These are phyloP conservation scores for Phytophthora litchii DNA, from an alignment of 352 stramenopile species.

Conservation along the genomic window DNA sequence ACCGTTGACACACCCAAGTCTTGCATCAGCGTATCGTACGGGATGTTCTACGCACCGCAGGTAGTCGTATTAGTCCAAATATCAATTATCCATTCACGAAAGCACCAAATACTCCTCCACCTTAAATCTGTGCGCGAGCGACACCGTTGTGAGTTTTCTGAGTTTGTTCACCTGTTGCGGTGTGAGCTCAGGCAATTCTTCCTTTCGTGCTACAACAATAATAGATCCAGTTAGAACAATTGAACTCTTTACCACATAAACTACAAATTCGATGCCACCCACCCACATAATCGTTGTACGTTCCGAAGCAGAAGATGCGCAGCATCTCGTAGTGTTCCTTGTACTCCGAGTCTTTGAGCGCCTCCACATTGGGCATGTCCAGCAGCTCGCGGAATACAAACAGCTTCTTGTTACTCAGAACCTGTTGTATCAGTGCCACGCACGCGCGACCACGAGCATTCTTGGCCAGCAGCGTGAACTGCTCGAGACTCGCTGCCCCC, in stretches of 20 bases:
- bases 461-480: conserved; percentile 94
- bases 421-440: conserved; percentile 92
- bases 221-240: conserved; percentile 1
- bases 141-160: conserved; percentile 89
- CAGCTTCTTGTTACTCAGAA: conserved; percentile 91
- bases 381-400: conserved; percentile 94
- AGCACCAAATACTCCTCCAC: conserved; percentile 25
- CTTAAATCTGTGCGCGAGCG: conserved; percentile 84
- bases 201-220: conserved; percentile 52
- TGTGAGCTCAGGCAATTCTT: conserved; percentile 70
- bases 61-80: not conserved
- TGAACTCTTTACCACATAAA: not conserved
- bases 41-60: conserved; percentile 60
- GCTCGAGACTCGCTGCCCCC: conserved; percentile 82
- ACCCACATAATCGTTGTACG: conserved; percentile 87
- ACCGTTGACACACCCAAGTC: conserved; percentile 80
- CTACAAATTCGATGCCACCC: conserved; percentile 8
- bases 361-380: conserved; percentile 91
- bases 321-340: conserved; percentile 83
- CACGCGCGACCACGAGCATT: conserved; percentile 90
- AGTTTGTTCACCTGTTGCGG: conserved; percentile 84
- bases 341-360: conserved; percentile 75
- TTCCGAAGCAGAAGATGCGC: conserved; percentile 92
- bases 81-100: not conserved
- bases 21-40: conserved; percentile 82